Percentiles rank a stretch among this genome's conserved stretches.
Conservation (phyloP, 2,329 filamentous ascomycete genomes). For the Xylariaceae sp. region DNA sequence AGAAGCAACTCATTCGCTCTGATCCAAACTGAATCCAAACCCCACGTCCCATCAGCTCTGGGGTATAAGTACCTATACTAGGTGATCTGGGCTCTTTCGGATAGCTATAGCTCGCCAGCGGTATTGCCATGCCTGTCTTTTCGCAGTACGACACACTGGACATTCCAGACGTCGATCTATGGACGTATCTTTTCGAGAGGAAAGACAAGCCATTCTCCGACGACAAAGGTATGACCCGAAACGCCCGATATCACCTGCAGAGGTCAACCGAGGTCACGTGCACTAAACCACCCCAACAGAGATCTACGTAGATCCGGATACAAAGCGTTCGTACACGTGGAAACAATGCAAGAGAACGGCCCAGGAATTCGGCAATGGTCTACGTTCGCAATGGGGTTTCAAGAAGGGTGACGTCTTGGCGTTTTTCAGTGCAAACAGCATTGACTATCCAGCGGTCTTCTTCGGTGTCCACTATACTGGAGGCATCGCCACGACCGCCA, state of each 20-base stretch:
- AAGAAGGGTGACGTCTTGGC: conserved; percentile 78
- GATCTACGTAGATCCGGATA: conserved; percentile 73
- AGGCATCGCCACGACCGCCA: conserved; percentile 77
- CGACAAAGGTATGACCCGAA: conserved; percentile 58
- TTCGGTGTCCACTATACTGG: conserved; percentile 83
- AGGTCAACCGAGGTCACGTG: no score
- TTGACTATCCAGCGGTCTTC: conserved; percentile 74
- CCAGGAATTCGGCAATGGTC: conserved; percentile 72
- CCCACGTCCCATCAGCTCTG: no score
- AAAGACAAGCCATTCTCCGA: conserved; percentile 63
- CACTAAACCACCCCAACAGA: conserved; percentile 43
- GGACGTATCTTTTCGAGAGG: conserved; percentile 72
- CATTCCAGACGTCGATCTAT: conserved; percentile 74
- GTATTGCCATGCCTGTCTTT: conserved; percentile 72
- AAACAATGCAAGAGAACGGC: conserved; percentile 61
- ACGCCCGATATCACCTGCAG: background rate
- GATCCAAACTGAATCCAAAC: no score
- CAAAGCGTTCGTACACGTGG: conserved; percentile 65
- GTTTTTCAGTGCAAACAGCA: conserved; percentile 79
- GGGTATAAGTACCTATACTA: no score
- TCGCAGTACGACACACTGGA: conserved; percentile 62
- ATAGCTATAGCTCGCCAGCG: conserved; percentile 1
- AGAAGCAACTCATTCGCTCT: no score
- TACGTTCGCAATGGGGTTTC: conserved; percentile 73
- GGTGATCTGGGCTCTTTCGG: no score